Conservation (phyloP, 371 early-diverging fungal species). For the Actinomortierella ambigua region DNA sequence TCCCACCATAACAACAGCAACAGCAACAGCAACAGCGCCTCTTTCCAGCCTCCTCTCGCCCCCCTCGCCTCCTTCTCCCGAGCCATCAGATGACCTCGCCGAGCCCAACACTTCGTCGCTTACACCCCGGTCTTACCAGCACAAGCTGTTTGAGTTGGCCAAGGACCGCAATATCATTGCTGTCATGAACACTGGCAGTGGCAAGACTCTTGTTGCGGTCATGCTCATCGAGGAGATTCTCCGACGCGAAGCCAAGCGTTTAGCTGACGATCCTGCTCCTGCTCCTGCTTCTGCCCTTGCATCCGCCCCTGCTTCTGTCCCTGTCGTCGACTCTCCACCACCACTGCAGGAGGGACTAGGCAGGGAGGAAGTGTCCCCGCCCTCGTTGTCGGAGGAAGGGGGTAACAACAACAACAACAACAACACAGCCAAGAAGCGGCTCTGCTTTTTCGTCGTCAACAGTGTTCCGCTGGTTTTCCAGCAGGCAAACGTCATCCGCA, state of each 20-base stretch:
- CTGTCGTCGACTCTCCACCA: no score
- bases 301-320: no score
- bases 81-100: no score
- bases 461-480: constrained; percentile 87
- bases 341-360: no score
- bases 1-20: no score
- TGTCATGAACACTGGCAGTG: constrained; percentile 90
- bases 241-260: constrained; percentile 23
- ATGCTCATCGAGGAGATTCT: constrained; percentile 82
- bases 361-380: no score
- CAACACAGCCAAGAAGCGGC: constrained; percentile 39
- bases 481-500: constrained; percentile 73
- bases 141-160: constrained; percentile 74
- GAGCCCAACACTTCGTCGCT: constrained; percentile 3
- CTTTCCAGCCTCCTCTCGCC: no score
- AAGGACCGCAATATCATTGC: constrained; percentile 77
- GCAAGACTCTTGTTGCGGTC: constrained; percentile 91
- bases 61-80: no score
- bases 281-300: background rate
- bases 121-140: constrained; percentile 80
- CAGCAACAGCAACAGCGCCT: no score
- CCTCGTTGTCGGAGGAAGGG: no score
- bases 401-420: no score
- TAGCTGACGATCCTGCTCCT: background rate
- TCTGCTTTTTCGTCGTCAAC: constrained; percentile 86